A percentile compares a stretch with the other conserved stretches of the same genome.
Evolutionary conservation across 345 rosid species (phyloP).

Genomic region (Citrus trifoliata): DNA sequence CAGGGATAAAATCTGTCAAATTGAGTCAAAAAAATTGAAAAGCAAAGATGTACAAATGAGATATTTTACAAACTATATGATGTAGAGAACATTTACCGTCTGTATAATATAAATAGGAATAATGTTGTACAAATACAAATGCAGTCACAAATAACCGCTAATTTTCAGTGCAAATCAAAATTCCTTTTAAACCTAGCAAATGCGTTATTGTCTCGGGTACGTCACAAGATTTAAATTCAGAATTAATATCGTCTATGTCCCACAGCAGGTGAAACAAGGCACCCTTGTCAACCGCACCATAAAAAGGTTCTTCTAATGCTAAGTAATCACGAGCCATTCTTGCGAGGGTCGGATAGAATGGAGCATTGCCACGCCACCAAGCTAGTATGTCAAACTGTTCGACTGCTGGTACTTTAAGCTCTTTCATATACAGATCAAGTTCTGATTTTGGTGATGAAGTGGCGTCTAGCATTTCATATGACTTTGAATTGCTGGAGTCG

Average conservation of each 20-base stretch:
- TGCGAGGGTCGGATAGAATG: background rate
- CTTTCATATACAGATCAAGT: background rate
- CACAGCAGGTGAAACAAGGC: fast-evolving
- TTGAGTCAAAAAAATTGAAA: no score
- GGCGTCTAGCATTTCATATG: background rate
- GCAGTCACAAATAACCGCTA: no score
- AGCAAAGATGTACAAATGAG: no score
- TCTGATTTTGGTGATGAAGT: background rate
- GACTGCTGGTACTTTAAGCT: background rate
- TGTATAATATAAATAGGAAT: no score
- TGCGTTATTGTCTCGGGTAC: no score
- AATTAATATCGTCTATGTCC: fast-evolving
- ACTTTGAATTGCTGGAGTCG: background rate
- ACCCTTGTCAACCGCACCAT: fast-evolving
- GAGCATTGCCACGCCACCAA: constrained; percentile 10
- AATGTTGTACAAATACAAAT: no score
- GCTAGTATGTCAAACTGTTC: background rate
- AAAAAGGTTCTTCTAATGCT: fast-evolving
- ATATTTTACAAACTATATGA: no score
- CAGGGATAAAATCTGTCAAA: no score
- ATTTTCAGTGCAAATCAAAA: no score
- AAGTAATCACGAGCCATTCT: constrained; percentile 16
- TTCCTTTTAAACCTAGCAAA: fast-evolving
- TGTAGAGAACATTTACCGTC: no score
- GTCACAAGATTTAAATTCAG: no score